phyloP scores from a whole-genome alignment of 169 alveolate genomes.

The Plasmodium gallinaceum region DNA sequence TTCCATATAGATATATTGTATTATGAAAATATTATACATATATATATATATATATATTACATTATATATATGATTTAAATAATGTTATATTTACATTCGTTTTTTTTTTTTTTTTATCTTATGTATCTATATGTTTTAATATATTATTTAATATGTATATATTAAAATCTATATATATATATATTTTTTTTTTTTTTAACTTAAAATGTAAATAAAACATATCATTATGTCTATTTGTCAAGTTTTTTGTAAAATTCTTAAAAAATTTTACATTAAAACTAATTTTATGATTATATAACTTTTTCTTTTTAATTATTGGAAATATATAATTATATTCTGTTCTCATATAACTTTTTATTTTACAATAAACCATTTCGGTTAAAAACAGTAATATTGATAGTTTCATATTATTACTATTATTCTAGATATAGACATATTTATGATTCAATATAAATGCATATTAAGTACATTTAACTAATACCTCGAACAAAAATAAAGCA shows the following conservation, averaged over 20 bases:
- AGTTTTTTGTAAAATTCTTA: slow-evolving; percentile 34
- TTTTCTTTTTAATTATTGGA: slow-evolving; percentile 46
- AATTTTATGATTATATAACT: slow-evolving; percentile 21
- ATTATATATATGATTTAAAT: not conserved
- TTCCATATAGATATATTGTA: not conserved
- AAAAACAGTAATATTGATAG: slow-evolving; percentile 24
- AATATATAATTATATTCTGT: slow-evolving; percentile 67
- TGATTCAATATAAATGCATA: not conserved
- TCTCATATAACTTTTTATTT: slow-evolving; percentile 44
- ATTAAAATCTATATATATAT: not conserved
- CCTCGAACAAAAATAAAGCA: not conserved
- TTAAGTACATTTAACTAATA: not conserved
- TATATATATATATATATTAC: slow-evolving; percentile 3
- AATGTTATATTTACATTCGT: not conserved
- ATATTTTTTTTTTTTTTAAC: slow-evolving; percentile 19
- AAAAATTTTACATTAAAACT: slow-evolving; percentile 39
- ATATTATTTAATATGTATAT: not conserved
- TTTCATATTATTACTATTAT: slow-evolving; percentile 41
- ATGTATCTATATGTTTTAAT: not conserved
- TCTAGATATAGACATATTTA: slow-evolving; percentile 1
- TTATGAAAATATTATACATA: slow-evolving; percentile 2
- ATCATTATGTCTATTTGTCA: slow-evolving; percentile 58
- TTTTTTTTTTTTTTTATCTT: not conserved
- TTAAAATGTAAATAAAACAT: slow-evolving; percentile 55
- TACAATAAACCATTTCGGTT: slow-evolving; percentile 63